Conservation (phyloP, 306 rosid species). For the Cucurbita moschata region DNA sequence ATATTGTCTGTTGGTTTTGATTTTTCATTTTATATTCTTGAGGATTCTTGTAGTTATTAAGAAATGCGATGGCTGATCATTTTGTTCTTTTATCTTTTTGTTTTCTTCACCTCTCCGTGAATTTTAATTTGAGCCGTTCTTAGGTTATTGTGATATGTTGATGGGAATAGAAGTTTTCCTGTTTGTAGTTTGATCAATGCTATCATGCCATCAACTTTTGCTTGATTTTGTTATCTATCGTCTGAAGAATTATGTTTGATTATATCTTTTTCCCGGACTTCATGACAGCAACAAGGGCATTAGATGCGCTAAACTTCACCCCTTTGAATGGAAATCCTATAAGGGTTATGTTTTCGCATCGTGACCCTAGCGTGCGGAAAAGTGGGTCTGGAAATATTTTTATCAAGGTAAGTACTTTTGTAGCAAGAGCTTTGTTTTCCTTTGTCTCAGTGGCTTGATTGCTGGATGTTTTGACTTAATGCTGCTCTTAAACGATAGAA, state of each 20-base stretch:
- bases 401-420: slow-evolving; percentile 47
- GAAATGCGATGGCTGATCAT: not conserved
- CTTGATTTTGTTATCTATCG: not conserved
- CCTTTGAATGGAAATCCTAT: slow-evolving; percentile 62
- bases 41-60: not conserved
- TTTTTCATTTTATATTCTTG: not conserved
- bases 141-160: not conserved
- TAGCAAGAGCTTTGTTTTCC: not conserved
- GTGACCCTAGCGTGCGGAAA: slow-evolving; percentile 89
- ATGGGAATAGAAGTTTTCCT: not conserved
- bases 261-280: not conserved
- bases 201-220: not conserved
- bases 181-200: not conserved
- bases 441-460: not conserved
- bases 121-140: not conserved
- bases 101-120: not conserved
- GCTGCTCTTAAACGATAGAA: slow-evolving; percentile 35
- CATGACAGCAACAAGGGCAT: slow-evolving; percentile 80
- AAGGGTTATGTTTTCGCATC: slow-evolving; percentile 89
- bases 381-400: slow-evolving; percentile 94
- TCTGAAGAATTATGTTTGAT: not conserved
- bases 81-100: not conserved
- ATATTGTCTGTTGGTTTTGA: not conserved
- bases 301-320: slow-evolving; percentile 81
- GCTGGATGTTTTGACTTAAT: not conserved